These are phyloP conservation scores for Aspergillus pseudoterreus DNA, from an alignment of 2,329 filamentous ascomycete genomes.

Conservation along the genomic window DNA sequence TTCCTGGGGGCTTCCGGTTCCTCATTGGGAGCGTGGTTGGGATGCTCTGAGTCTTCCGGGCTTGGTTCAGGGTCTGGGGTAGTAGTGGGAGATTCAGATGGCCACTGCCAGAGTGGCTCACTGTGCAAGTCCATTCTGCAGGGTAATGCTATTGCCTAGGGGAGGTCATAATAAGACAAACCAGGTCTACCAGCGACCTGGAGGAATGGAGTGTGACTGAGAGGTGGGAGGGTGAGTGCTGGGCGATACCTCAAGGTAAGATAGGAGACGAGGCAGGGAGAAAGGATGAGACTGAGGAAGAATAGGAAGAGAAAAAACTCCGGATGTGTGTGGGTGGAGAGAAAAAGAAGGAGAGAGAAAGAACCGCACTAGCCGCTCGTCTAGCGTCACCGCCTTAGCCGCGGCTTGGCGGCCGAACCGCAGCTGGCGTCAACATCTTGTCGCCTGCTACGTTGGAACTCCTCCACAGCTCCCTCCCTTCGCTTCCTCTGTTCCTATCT, in stretches of 20 bases:
- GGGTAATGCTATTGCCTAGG: neutral
- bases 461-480: conserved; percentile 1
- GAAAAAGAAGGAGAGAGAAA: conserved; percentile 14
- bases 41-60: neutral
- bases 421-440: conserved; percentile 32
- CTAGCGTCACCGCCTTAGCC: conserved; percentile 19
- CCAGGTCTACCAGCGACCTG: conserved; percentile 16
- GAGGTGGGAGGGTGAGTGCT: neutral
- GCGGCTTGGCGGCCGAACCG: conserved; percentile 13
- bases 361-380: conserved; percentile 19
- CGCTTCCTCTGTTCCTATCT: conserved; percentile 24
- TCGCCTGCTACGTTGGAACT: conserved; percentile 17
- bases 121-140: conserved; percentile 17
- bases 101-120: conserved; percentile 26
- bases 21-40: conserved; percentile 12
- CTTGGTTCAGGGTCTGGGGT: conserved; percentile 5
- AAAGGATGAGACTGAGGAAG: neutral
- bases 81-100: conserved; percentile 10
- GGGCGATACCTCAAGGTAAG: conserved; percentile 3
- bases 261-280: neutral
- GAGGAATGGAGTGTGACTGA: conserved; percentile 1
- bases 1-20: conserved; percentile 22
- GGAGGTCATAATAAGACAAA: conserved; percentile 11
- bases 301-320: neutral
- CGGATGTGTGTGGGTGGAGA: neutral